Evolutionary conservation across 192 early-diverging fungal species (phyloP).

Genomic region (Podila epicladia): DNA sequence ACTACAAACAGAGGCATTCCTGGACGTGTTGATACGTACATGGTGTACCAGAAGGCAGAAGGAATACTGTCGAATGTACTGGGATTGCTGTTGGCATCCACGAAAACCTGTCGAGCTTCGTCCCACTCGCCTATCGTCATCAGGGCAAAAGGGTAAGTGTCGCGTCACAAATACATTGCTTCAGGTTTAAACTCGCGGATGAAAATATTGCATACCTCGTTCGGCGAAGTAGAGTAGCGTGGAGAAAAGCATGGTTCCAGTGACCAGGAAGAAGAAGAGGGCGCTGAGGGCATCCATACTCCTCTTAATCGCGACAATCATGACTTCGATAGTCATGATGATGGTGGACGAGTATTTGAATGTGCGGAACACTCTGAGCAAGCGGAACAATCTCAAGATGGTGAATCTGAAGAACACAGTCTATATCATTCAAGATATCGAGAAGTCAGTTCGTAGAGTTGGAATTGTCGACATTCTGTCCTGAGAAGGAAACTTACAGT

Average conservation of each 20-base stretch:
- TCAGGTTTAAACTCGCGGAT: neutral
- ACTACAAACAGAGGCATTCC: neutral
- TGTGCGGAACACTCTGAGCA: conserved; percentile 81
- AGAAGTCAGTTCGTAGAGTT: no score
- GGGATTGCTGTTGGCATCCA: conserved; percentile 72
- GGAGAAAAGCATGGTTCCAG: conserved; percentile 77
- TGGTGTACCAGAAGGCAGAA: conserved; percentile 79
- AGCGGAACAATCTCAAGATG: conserved; percentile 79
- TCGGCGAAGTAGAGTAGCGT: conserved; percentile 86
- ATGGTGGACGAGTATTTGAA: conserved; percentile 86
- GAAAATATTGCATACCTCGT: conserved; percentile 59
- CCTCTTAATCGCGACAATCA: conserved; percentile 81
- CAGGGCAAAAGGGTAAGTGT: neutral
- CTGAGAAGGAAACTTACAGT: conserved; percentile 51
- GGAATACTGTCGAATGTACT: conserved; percentile 82
- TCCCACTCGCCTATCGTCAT: conserved; percentile 65
- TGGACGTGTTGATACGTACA: conserved; percentile 18
- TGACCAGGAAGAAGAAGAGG: conserved; percentile 77
- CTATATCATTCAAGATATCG: conserved; percentile 12
- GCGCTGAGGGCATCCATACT: conserved; percentile 79
- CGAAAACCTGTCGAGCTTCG: conserved; percentile 68
- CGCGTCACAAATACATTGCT: neutral
- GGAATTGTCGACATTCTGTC: no score
- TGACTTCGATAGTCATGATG: conserved; percentile 85
- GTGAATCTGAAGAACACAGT: conserved; percentile 86